Base-by-base conservation (phyloP, 148 eudicot species). In the Chenopodium formosanum region DNA sequence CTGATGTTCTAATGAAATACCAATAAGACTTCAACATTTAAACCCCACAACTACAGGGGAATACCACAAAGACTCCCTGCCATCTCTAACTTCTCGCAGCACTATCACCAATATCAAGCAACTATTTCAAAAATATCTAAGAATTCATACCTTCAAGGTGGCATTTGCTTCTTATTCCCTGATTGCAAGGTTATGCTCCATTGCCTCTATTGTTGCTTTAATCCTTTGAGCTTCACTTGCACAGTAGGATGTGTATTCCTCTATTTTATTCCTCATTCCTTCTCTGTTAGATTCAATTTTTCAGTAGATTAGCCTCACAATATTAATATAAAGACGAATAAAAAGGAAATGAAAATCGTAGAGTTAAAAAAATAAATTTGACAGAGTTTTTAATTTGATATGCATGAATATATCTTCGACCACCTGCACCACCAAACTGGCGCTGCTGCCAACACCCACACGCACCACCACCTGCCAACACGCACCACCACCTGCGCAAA, bases 81-180 rank as follows among this genome's bases (percentile, higher is more conserved):
- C 23, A 23, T 23, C 23, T 23, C 23, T 23, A 23, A 23, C 23
- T 23, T 23, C 23, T 23, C 23, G 23, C 23, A 23, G 23, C 23
- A 23, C 23, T 23, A 47, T 60, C 13, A 25, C 7, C 73, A 53
- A 80, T 44, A 69, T 50, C 62, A 22, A 78, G 31, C 9, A 50
- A 72, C 2, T 2, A 16, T 16, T 58, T 58, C 13, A 64, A 64
- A 34, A 19, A 70, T 7, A 4, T 13, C 71, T 19, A 40, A 58
- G 60, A 32, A 83, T 27, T 29, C 66, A 76, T 92, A 96, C 99
- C 99, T 90, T 82, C 87, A 91, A 66, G 84, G 91, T 76, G 46
- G 91, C 93, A 37, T 75, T 76, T 60, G 94, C 98, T 87, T 94
- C 95, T 68, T 78, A 83, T 83, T 96, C 97, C 77, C 83, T 83